Conservation (phyloP, 179 eudicot genomes). For the Gypsophila paniculata region DNA sequence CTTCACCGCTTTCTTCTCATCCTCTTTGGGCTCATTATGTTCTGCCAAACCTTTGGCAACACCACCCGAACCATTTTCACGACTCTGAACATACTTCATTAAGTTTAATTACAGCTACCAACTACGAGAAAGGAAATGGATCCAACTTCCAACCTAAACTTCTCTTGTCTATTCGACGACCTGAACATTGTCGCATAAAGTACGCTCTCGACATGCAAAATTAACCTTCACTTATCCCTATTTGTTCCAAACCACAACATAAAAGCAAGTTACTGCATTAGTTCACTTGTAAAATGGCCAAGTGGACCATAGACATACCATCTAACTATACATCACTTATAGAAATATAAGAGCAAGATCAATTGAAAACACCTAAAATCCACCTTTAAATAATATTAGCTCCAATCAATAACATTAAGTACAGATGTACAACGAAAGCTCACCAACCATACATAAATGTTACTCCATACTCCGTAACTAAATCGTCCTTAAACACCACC, state of each 20-base stretch:
- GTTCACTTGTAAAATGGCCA: background rate
- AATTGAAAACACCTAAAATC: background rate
- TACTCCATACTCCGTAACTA: too few relatives aligned
- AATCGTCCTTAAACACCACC: background rate
- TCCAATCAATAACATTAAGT: background rate
- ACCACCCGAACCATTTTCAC: constrained; percentile 32
- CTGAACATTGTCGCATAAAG: constrained; percentile 42
- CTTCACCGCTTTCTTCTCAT: constrained; percentile 38
- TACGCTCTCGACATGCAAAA: constrained; percentile 20
- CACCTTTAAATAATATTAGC: background rate
- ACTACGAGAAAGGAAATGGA: constrained; percentile 30
- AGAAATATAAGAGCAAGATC: constrained; percentile 1
- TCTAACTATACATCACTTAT: background rate
- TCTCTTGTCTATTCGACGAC: constrained; percentile 29
- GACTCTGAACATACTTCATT: constrained; percentile 45
- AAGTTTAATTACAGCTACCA: constrained; percentile 52
- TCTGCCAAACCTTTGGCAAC: constrained; percentile 39
- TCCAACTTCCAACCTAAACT: constrained; percentile 26
- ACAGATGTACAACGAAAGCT: background rate
- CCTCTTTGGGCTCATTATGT: constrained; percentile 31
- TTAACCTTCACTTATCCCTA: constrained; percentile 30
- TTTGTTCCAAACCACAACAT: background rate
- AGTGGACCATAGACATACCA: background rate
- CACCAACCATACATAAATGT: background rate
- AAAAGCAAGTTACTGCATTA: background rate